Percentiles rank a stretch among this genome's conserved stretches.
Conservation (phyloP, 1,139 yeast genomes). For the Komagataea norvegica region DNA sequence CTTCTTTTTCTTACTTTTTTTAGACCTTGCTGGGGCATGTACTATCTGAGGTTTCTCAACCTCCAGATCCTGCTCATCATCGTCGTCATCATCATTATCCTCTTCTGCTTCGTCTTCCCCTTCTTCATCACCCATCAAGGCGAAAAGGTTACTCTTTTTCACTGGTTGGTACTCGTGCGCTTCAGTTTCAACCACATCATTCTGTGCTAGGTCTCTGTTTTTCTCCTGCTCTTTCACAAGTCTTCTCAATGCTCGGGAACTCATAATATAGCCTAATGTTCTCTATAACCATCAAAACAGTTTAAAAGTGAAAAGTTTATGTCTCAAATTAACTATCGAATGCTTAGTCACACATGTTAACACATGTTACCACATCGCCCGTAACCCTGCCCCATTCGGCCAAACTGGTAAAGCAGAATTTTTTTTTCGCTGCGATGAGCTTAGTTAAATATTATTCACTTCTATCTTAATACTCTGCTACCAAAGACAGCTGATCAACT, state of each 20-base stretch:
- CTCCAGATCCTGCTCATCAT: conserved; percentile 8
- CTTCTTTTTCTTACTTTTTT: conserved; percentile 21
- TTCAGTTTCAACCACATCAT: conserved; percentile 33
- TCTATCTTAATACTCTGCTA: neutral
- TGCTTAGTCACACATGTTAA: too few relatives aligned
- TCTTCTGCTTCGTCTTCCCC: conserved; percentile 14
- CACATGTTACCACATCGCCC: too few relatives aligned
- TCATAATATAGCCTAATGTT: conserved; percentile 41
- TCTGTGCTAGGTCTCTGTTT: conserved; percentile 34
- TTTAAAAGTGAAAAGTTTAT: conserved; percentile 22
- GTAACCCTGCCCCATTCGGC: neutral
- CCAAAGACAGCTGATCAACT: neutral
- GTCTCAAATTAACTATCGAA: neutral
- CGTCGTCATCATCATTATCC: conserved; percentile 10
- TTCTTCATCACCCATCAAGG: conserved; percentile 24
- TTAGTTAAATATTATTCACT: neutral
- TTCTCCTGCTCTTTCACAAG: conserved; percentile 46
- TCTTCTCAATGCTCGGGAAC: conserved; percentile 61
- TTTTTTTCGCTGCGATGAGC: conserved; percentile 2
- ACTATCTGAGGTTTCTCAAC: conserved; percentile 5
- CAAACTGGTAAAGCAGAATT: conserved; percentile 21
- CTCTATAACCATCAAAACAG: too few relatives aligned
- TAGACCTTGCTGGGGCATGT: conserved; percentile 17
- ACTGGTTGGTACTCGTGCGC: conserved; percentile 29
- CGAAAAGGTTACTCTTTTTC: conserved; percentile 21